Evolutionary conservation across 805 yeast species (phyloP).

Genomic region (Sugiyamaella qingdaonensis): DNA sequence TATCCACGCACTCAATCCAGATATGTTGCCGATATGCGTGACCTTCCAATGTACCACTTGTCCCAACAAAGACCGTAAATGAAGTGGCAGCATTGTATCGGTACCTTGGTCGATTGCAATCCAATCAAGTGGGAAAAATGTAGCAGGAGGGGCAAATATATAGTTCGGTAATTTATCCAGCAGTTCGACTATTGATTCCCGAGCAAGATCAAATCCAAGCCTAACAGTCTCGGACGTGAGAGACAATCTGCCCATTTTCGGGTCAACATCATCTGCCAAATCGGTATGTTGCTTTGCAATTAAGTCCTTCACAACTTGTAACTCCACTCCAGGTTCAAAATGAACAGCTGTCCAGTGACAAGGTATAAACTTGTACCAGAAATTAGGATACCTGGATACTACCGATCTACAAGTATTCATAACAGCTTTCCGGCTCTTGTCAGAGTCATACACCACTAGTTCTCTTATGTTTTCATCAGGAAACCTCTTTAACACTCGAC

Average conservation of each 20-base stretch:
- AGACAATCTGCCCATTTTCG: neutral
- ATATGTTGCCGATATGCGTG: conserved; percentile 24
- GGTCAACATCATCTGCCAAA: neutral
- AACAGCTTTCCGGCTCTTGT: neutral
- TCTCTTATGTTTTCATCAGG: neutral
- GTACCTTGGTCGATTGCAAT: neutral
- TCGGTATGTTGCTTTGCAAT: neutral
- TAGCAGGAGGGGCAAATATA: conserved; percentile 15
- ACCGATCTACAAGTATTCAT: no score
- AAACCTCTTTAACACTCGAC: neutral
- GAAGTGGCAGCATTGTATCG: neutral
- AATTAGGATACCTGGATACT: neutral
- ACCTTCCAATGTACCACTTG: conserved; percentile 24
- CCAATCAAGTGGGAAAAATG: neutral
- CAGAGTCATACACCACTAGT: neutral
- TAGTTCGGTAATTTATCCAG: neutral
- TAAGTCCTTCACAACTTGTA: neutral
- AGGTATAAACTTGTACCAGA: neutral
- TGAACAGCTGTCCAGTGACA: neutral
- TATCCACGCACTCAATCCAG: neutral
- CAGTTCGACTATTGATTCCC: neutral
- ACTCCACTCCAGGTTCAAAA: neutral
- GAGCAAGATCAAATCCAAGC: neutral
- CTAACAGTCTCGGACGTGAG: neutral
- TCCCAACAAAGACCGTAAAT: conserved; percentile 1